These are phyloP conservation scores for Saccharata proteae DNA, from an alignment of 2,329 filamentous ascomycete species.

Conservation along the genomic window DNA sequence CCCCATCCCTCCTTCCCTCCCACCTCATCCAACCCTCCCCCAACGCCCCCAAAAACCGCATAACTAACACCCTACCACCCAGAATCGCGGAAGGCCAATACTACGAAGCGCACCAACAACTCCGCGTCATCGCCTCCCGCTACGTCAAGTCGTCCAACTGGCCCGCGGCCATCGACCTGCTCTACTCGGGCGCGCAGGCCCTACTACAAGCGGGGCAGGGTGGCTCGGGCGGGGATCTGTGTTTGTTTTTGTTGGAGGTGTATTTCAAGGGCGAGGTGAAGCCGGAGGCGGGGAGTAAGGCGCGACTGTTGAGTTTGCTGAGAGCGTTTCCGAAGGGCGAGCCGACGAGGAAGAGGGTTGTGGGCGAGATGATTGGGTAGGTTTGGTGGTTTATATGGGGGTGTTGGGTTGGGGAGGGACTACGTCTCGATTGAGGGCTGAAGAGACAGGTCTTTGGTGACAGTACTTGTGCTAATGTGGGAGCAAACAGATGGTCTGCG, in stretches of 20 bases:
- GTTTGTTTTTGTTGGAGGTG: conserved; percentile 76
- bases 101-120: conserved; percentile 98
- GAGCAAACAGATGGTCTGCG: conserved; percentile 56
- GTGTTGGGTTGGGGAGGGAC: background rate
- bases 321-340: conserved; percentile 71
- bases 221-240: conserved; percentile 82
- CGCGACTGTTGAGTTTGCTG: conserved; percentile 62
- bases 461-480: background rate
- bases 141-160: conserved; percentile 86
- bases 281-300: conserved; percentile 63
- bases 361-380: conserved; percentile 69
- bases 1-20: background rate
- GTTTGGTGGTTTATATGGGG: conserved; percentile 21
- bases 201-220: conserved; percentile 88
- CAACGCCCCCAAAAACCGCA: conserved; percentile 9
- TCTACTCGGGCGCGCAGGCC: conserved; percentile 71
- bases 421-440: background rate
- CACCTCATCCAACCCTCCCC: conserved; percentile 1
- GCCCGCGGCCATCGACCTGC: conserved; percentile 72
- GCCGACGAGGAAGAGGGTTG: conserved; percentile 85
- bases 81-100: conserved; percentile 84
- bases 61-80: conserved; percentile 11
- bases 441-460: background rate
- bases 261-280: conserved; percentile 77
- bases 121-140: conserved; percentile 84